Evolutionary conservation across 768 basidiomycete genomes (phyloP).

Genomic region (Panellus pusillus): DNA sequence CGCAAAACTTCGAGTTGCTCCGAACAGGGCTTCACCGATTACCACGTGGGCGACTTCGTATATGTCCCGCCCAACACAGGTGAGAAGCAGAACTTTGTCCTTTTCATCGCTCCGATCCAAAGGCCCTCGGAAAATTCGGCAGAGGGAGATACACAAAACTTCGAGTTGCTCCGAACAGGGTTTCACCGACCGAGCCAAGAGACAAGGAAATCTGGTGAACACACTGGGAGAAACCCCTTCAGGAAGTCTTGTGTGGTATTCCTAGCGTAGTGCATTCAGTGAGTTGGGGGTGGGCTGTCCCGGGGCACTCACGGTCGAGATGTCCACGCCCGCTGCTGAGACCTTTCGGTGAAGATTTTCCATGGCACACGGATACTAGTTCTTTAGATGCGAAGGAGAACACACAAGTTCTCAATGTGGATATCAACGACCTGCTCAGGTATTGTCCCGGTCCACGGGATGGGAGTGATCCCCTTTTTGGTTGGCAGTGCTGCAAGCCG

Average conservation of each 20-base stretch:
- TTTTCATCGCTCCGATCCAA: conserved; percentile 58
- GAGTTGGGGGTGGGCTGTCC: conserved; percentile 77
- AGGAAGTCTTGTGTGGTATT: background rate
- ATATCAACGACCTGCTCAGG: conserved; percentile 54
- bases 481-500: conserved; percentile 63
- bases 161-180: conserved; percentile 52
- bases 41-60: conserved; percentile 63
- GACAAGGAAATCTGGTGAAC: conserved; percentile 18
- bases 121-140: background rate
- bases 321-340: conserved; percentile 58
- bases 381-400: too few species aligned
- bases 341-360: conserved; percentile 59
- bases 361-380: too few species aligned
- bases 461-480: conserved; percentile 39
- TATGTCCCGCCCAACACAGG: conserved; percentile 44
- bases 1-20: too few species aligned
- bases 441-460: conserved; percentile 23
- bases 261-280: too few species aligned
- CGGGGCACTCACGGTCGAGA: conserved; percentile 70
- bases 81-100: conserved; percentile 26
- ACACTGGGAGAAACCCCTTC: conserved; percentile 31
- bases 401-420: conserved; percentile 63
- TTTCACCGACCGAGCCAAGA: conserved; percentile 43
- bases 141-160: conserved; percentile 48
- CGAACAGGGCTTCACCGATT: too few species aligned